Evolutionary conservation across 2,329 filamentous ascomycete genomes (phyloP), one percentile per base, ranked within the genome.

Genomic region (Xylariaceae sp.): DNA sequence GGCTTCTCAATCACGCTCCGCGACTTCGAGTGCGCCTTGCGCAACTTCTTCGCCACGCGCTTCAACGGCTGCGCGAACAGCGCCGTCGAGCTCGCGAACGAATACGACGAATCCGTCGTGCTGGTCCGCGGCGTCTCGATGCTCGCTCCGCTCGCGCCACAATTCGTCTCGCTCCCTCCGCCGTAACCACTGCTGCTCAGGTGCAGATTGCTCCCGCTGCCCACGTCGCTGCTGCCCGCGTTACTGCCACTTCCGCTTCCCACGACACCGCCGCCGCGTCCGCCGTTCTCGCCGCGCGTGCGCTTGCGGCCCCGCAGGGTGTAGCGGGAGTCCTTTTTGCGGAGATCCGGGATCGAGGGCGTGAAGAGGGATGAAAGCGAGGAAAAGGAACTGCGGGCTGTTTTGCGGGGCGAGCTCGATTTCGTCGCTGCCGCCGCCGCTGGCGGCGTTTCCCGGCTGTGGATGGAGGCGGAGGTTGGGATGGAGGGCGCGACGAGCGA

Each of bases 31-130:
- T 61, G 81, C 74, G 61, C 79, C 72, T 81, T 80, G 57, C 82
- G 79, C 53, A 84, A 72, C 69, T 82, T 83, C 75, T 82, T 82
- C 58, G 75, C 74, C 18, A 77, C 72, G 63, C 75, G 76, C 65
- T 65, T 69, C 63, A 71, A 65, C 30, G 67, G 69, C 51, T 68
- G 62, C 34, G 65, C 59, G 45, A 69, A 64, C 30, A 66, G 64
- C 3, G 62, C 55, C 2, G 59, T 57, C 13, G 63, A 60, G 18
- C 49, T 41, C 44, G 54, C 30, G 2, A 56, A 52, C 34, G 53
- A 50, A 5, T 51, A 69, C 67, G 53, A 68, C 62, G 62, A 63
- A 56, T 66, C 69, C 8, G 59, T 55, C 4, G 64, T 53, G 15
- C 49, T 51, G 11, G 49, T 51, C 23, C 49, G 49, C 10, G 55